A percentile compares a stretch with the other conserved stretches of the same genome.
Evolutionary conservation across 331 rosid species (phyloP).

Genomic region (Stylosanthes scabra): DNA sequence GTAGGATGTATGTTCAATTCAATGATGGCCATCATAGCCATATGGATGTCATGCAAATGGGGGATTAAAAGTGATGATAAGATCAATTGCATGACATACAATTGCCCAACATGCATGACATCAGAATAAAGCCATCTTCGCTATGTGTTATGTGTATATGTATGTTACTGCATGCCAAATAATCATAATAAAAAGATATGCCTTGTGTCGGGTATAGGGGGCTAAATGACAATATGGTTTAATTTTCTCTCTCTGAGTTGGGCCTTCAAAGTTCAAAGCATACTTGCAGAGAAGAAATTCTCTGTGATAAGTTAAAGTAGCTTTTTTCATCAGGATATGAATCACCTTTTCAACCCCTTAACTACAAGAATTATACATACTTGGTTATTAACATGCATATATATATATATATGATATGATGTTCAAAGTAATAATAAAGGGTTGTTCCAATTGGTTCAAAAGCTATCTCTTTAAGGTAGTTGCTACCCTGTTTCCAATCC

Average conservation of each 20-base stretch:
- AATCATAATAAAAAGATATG: conserved; percentile 10
- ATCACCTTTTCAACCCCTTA: neutral
- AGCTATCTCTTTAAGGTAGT: conserved; percentile 27
- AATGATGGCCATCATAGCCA: conserved; percentile 32
- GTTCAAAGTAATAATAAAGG: neutral
- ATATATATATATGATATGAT: neutral
- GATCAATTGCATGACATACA: conserved; percentile 42
- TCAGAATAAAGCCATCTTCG: conserved; percentile 37
- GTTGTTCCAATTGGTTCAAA: neutral
- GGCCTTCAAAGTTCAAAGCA: conserved; percentile 23
- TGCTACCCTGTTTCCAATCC: conserved; percentile 32
- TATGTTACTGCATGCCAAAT: conserved; percentile 49
- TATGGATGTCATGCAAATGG: conserved; percentile 40
- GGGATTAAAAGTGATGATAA: conserved; percentile 34
- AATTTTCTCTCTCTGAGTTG: conserved; percentile 28
- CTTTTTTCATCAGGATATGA: conserved; percentile 29
- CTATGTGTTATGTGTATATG: too few species aligned
- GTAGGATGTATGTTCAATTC: conserved; percentile 30
- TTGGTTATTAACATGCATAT: neutral
- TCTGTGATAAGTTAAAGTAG: conserved; percentile 29
- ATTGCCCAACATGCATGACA: conserved; percentile 51
- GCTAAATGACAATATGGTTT: conserved; percentile 57
- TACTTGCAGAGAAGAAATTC: conserved; percentile 41
- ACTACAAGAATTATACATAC: neutral
- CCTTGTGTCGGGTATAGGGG: conserved; percentile 58